These are phyloP conservation scores for Samsoniella hepiali DNA, from an alignment of 2,329 filamentous ascomycete genomes.

Conservation along the genomic window DNA sequence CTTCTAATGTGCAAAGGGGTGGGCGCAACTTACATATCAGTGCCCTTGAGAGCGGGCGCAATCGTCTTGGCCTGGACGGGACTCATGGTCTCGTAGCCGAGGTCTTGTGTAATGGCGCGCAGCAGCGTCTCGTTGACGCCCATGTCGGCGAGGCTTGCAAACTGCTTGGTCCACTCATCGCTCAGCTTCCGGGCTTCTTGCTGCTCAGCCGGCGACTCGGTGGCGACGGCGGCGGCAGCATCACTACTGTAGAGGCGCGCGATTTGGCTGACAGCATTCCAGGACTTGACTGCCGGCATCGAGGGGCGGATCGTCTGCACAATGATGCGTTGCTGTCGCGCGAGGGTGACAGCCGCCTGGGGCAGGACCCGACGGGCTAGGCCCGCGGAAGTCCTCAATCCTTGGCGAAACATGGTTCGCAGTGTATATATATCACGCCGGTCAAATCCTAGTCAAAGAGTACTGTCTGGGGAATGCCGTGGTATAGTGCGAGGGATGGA, in stretches of 20 bases:
- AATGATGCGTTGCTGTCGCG: constrained; percentile 20
- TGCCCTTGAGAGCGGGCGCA: constrained; percentile 71
- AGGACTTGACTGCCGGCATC: constrained; percentile 24
- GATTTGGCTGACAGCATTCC: constrained; percentile 26
- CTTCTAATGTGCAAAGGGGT: neutral
- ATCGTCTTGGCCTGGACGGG: constrained; percentile 87
- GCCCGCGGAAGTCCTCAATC: constrained; percentile 39
- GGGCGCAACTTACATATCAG: constrained; percentile 66
- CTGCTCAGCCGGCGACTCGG: constrained; percentile 8
- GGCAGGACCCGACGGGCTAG: constrained; percentile 33
- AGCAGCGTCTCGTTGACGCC: constrained; percentile 65
- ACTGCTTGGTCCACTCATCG: constrained; percentile 28
- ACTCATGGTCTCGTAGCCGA: constrained; percentile 84
- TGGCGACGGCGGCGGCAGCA: constrained; percentile 30
- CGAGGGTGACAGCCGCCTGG: constrained; percentile 29
- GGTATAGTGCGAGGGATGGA: neutral
- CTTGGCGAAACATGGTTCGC: constrained; percentile 25
- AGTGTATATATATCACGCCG: neutral
- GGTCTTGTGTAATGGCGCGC: constrained; percentile 62
- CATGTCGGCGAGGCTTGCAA: constrained; percentile 42
- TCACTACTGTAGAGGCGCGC: constrained; percentile 41
- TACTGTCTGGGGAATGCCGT: neutral
- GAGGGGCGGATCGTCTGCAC: constrained; percentile 19
- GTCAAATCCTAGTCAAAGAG: neutral
- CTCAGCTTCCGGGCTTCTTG: neutral